A percentile compares a stretch with the other conserved stretches of the same genome.
Conservation (phyloP, 768 basidiomycete species). For the Leccinum aurantiacum region DNA sequence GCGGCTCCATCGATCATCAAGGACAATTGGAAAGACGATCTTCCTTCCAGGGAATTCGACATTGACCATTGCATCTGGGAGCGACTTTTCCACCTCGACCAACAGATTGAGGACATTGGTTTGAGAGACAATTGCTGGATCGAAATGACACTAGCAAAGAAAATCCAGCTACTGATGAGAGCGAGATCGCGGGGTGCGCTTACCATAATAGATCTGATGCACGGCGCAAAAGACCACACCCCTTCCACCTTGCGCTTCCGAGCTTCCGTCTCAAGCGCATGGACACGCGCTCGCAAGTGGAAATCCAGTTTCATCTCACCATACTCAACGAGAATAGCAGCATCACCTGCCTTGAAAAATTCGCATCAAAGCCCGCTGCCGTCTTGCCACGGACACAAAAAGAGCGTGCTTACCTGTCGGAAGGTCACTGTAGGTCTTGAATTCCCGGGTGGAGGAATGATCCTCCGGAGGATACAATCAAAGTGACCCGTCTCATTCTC, state of each 20-base stretch:
- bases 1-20: conserved; percentile 39
- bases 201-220: conserved; percentile 61
- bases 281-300: conserved; percentile 53
- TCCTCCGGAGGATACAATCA: conserved; percentile 16
- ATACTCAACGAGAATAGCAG: conserved; percentile 62
- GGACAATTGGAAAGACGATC: conserved; percentile 59
- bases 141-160: conserved; percentile 46
- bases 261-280: conserved; percentile 50
- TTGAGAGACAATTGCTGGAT: conserved; percentile 45
- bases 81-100: conserved; percentile 34
- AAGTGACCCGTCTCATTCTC: not conserved
- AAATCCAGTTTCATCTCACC: conserved; percentile 56
- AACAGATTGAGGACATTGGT: conserved; percentile 46
- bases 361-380: not conserved
- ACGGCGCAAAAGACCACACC: conserved; percentile 45
- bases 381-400: not conserved
- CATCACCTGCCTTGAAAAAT: conserved; percentile 56
- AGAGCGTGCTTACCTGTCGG: conserved; percentile 47
- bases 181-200: not conserved
- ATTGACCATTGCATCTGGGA: conserved; percentile 41
- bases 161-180: not conserved
- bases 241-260: conserved; percentile 34
- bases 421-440: conserved; percentile 42
- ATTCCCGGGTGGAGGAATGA: conserved; percentile 4
- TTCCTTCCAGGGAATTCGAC: conserved; percentile 51